phyloP scores from a whole-genome alignment of 768 basidiomycete species.

The Russula abietina region DNA sequence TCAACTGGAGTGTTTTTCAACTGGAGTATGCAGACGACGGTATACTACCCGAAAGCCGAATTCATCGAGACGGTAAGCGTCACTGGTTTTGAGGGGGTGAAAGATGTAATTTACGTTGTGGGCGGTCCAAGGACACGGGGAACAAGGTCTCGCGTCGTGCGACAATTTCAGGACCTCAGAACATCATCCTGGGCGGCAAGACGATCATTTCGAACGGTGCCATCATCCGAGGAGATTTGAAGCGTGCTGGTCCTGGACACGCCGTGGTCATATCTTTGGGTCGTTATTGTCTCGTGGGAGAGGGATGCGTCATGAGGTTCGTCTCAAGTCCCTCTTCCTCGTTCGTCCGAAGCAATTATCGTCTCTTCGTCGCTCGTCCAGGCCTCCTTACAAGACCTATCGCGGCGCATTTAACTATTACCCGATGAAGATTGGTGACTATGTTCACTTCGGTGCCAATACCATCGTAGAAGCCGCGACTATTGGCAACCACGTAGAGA shows the following conservation, averaged over 20 bases:
- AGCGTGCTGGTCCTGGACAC: constrained; percentile 84
- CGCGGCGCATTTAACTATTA: constrained; percentile 94
- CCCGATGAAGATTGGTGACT: constrained; percentile 94
- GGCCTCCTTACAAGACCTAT: constrained; percentile 86
- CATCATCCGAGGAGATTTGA: constrained; percentile 89
- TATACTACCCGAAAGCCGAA: constrained; percentile 76
- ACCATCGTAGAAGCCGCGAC: constrained; percentile 90
- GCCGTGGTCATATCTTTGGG: constrained; percentile 92
- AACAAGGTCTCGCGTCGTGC: constrained; percentile 94
- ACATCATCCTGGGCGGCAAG: constrained; percentile 96
- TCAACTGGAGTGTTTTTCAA: constrained; percentile 31
- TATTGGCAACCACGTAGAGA: constrained; percentile 90
- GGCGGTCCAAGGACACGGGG: constrained; percentile 71
- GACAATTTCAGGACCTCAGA: constrained; percentile 87
- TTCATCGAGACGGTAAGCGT: constrained; percentile 72
- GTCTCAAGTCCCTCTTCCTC: constrained; percentile 14
- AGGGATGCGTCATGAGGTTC: constrained; percentile 83
- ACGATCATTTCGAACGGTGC: constrained; percentile 88
- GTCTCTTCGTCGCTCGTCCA: constrained; percentile 28
- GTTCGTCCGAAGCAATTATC: background rate
- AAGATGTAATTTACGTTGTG: background rate
- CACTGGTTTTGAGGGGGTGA: background rate
- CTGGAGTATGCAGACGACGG: constrained; percentile 55
- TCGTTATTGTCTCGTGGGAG: constrained; percentile 86
- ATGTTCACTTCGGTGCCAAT: constrained; percentile 89